Percentiles rank a stretch among this genome's conserved stretches.
These are phyloP conservation scores for Pseudomassariella vexata DNA, from an alignment of 2,329 filamentous ascomycete species.

Conservation along the genomic window DNA sequence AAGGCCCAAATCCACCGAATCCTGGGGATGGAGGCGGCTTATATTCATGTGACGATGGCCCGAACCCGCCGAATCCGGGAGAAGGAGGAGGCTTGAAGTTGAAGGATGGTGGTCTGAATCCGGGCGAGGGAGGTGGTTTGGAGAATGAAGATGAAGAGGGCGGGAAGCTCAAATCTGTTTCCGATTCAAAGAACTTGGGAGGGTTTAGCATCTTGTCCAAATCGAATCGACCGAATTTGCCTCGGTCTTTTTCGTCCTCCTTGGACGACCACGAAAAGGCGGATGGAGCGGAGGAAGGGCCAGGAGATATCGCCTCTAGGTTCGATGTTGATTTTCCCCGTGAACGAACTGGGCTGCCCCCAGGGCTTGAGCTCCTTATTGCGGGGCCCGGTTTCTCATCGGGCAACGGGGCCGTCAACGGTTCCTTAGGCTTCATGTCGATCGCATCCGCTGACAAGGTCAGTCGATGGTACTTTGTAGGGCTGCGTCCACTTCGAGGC, in stretches of 20 bases:
- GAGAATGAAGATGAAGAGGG: constrained; percentile 23
- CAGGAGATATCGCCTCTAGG: constrained; percentile 47
- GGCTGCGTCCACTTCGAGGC: constrained; percentile 45
- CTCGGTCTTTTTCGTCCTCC: constrained; percentile 35
- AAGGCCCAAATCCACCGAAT: constrained; percentile 17
- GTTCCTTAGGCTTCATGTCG: constrained; percentile 46
- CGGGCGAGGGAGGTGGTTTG: constrained; percentile 21
- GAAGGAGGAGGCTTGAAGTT: constrained; percentile 5
- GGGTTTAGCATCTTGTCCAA: constrained; percentile 27
- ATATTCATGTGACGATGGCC: constrained; percentile 8
- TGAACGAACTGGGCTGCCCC: constrained; percentile 38
- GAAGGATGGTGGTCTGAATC: constrained; percentile 1
- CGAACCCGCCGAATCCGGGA: constrained; percentile 3
- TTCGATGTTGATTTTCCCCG: constrained; percentile 50
- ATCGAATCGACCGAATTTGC: constrained; percentile 34
- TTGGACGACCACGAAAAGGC: constrained; percentile 53
- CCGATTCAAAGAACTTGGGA: constrained; percentile 29
- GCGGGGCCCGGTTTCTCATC: constrained; percentile 42
- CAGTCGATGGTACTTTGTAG: constrained; percentile 54
- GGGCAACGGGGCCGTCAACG: constrained; percentile 56
- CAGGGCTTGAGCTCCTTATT: constrained; percentile 32
- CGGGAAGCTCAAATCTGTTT: constrained; percentile 15
- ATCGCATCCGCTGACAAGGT: constrained; percentile 56
- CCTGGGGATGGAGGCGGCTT: constrained; percentile 20
- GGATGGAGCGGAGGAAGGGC: constrained; percentile 62